Percentiles rank a stretch among this genome's conserved stretches.
Conservation (phyloP, 2,329 filamentous ascomycete species). For the Harringtonia aguacate region DNA sequence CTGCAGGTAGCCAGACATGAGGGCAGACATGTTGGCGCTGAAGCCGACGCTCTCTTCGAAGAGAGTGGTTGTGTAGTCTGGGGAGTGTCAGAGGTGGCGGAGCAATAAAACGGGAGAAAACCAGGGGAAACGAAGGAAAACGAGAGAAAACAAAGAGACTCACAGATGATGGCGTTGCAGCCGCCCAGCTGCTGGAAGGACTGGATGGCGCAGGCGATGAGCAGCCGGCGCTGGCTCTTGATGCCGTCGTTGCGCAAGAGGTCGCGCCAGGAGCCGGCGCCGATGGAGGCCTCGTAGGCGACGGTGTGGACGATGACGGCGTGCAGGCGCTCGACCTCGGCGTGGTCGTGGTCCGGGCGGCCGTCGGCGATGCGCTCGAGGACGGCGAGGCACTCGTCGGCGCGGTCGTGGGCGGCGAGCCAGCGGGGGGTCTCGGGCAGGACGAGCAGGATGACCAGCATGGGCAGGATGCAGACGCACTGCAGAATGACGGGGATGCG, state of each 20-base stretch:
- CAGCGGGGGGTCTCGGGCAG: constrained; percentile 31
- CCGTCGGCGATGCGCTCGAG: constrained; percentile 17
- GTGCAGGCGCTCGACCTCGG: background rate
- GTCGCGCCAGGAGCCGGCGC: no score
- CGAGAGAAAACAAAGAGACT: no score
- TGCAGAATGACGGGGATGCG: constrained; percentile 31
- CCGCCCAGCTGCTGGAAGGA: background rate
- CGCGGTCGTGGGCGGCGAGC: constrained; percentile 24
- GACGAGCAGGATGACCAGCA: constrained; percentile 20
- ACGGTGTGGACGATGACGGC: no score
- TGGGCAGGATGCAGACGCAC: constrained; percentile 24
- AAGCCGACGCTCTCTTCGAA: constrained; percentile 12
- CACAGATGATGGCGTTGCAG: constrained; percentile 8
- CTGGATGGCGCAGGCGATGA: no score
- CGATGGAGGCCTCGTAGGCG: background rate
- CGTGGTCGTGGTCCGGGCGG: constrained; percentile 12
- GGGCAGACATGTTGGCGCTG: constrained; percentile 8
- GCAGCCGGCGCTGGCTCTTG: no score
- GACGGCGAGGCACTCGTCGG: constrained; percentile 18
- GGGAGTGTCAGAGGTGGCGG: no score
- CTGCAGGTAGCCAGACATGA: constrained; percentile 13
- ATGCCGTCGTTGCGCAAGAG: no score
- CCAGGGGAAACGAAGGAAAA: no score
- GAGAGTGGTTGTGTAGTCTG: constrained; percentile 14
- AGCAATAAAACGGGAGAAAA: no score